Conservation (phyloP, 352 stramenopile species). For the Pythium periplocum region DNA sequence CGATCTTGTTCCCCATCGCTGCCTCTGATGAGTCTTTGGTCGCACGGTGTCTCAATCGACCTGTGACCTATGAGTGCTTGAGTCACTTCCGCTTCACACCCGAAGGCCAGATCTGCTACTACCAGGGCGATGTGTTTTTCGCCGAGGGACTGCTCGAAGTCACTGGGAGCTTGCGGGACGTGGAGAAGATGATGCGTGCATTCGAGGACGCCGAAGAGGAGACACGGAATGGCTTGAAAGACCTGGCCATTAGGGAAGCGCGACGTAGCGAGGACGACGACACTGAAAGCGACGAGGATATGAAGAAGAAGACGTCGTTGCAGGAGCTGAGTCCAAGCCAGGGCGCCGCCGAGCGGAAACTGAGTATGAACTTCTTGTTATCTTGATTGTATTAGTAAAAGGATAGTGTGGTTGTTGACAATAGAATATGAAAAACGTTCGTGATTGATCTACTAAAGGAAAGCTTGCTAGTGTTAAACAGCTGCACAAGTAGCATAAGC, state of each 20-base stretch:
- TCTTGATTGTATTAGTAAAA: background rate
- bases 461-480: background rate
- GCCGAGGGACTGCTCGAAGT: constrained; percentile 8
- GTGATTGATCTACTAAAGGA: background rate
- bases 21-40: constrained; percentile 10
- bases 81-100: constrained; percentile 21
- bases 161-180: constrained; percentile 1
- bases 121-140: constrained; percentile 14
- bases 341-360: no score
- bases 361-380: background rate
- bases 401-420: background rate
- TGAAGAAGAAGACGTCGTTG: no score
- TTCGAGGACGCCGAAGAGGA: background rate
- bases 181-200: constrained; percentile 5
- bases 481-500: background rate
- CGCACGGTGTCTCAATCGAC: constrained; percentile 17
- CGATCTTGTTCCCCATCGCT: constrained; percentile 20
- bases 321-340: no score
- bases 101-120: constrained; percentile 17
- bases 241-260: background rate
- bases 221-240: background rate
- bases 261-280: background rate
- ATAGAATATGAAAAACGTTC: background rate
- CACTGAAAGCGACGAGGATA: background rate
- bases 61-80: constrained; percentile 12